Percentiles rank a stretch among this genome's conserved stretches.
phyloP scores from a whole-genome alignment of 169 alveolate species.

The Plasmodium malariae region DNA sequence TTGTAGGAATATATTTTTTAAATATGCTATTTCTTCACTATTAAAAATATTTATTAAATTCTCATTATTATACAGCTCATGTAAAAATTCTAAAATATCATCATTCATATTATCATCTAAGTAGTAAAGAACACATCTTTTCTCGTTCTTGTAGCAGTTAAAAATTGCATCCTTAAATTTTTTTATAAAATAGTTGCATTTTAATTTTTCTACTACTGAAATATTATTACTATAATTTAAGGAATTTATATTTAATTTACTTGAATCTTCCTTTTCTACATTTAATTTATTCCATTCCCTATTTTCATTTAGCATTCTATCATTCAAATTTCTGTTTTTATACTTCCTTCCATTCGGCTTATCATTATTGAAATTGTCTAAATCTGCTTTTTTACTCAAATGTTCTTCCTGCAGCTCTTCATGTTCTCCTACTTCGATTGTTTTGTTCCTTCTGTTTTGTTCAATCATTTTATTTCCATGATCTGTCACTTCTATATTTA shows the following conservation, averaged over 20 bases:
- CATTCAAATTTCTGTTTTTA: not conserved
- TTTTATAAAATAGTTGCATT: constrained; percentile 66
- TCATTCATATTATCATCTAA: constrained; percentile 70
- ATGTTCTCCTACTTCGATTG: not conserved
- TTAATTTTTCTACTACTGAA: constrained; percentile 54
- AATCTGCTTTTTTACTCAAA: not conserved
- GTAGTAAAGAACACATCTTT: constrained; percentile 69
- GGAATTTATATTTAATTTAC: not conserved
- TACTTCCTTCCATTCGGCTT: not conserved
- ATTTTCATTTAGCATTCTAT: not conserved
- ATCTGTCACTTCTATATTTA: not conserved
- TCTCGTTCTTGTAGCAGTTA: constrained; percentile 73
- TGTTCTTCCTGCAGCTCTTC: no score
- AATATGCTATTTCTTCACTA: constrained; percentile 72
- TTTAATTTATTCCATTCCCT: not conserved
- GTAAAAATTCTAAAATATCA: constrained; percentile 71
- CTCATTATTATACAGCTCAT: constrained; percentile 59
- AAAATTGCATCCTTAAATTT: constrained; percentile 73
- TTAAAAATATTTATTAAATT: constrained; percentile 65
- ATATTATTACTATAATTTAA: constrained; percentile 15
- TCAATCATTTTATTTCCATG: not conserved
- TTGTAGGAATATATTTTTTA: constrained; percentile 63
- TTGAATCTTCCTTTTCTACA: constrained; percentile 15
- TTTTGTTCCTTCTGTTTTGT: not conserved
- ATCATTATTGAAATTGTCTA: not conserved